Evolutionary conservation across 441 rosid genomes (phyloP).

Genomic region (Pelargonium myrrhifolium): DNA sequence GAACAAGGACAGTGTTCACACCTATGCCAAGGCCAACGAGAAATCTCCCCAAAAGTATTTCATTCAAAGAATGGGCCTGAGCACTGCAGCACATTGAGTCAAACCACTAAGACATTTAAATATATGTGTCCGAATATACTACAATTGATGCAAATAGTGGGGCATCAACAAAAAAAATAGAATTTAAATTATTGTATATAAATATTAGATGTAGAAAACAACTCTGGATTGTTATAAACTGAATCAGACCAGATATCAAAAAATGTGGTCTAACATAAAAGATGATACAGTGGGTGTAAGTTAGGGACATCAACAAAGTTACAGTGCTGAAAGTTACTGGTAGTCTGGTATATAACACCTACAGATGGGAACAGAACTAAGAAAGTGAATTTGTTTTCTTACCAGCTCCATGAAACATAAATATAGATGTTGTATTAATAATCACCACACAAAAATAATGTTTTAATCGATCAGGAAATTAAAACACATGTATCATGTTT

Average conservation of each 20-base stretch:
- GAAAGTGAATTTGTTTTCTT: background rate
- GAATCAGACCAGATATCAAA: constrained; percentile 14
- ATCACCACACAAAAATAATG: background rate
- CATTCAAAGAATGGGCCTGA: constrained; percentile 65
- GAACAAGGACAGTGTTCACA: constrained; percentile 67
- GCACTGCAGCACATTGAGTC: constrained; percentile 41
- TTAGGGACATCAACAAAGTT: background rate
- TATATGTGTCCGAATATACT: background rate
- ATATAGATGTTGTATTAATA: background rate
- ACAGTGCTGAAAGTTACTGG: background rate
- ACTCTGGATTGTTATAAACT: background rate
- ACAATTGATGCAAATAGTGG: background rate
- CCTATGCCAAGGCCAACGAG: constrained; percentile 82
- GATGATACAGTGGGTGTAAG: background rate
- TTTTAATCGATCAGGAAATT: background rate
- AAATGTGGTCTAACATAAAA: background rate
- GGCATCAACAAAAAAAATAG: background rate
- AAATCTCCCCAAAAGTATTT: constrained; percentile 67
- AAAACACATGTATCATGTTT: background rate
- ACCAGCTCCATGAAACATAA: constrained; percentile 1
- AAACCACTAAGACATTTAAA: background rate
- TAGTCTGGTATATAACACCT: background rate
- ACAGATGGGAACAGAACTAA: background rate
- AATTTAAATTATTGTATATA: background rate
- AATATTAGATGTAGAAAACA: background rate